Conservation (phyloP, 2,329 filamentous ascomycete species). For the Xylariales sp. region DNA sequence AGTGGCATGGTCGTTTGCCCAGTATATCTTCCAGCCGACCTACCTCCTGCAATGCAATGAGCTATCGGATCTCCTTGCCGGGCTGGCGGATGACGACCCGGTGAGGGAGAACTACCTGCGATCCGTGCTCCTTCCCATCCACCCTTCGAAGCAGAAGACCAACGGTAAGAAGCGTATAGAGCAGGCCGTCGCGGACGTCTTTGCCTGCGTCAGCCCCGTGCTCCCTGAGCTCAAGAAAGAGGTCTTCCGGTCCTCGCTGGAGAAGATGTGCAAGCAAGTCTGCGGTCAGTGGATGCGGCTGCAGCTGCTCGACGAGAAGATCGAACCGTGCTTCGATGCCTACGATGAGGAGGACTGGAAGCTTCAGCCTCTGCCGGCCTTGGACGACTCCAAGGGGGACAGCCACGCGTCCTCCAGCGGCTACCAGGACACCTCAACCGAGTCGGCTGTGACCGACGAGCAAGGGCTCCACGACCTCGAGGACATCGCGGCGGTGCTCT, state of each 20-base stretch:
- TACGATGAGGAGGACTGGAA: constrained; percentile 7
- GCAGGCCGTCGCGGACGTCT: constrained; percentile 28
- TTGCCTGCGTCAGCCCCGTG: constrained; percentile 27
- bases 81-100: constrained; percentile 23
- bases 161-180: constrained; percentile 22
- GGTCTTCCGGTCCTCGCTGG: constrained; percentile 23
- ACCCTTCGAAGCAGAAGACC: constrained; percentile 23
- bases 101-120: constrained; percentile 25
- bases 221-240: constrained; percentile 25
- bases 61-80: constrained; percentile 23
- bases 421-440: not conserved
- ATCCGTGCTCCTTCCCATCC: constrained; percentile 22
- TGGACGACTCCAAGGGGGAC: not conserved
- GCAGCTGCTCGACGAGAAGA: constrained; percentile 25
- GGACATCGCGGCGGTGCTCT: constrained; percentile 5
- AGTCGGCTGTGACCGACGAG: constrained; percentile 5
- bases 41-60: constrained; percentile 27
- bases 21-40: constrained; percentile 28
- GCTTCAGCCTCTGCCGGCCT: not conserved
- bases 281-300: constrained; percentile 28
- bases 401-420: not conserved
- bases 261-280: constrained; percentile 21
- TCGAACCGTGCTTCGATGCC: constrained; percentile 21
- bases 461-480: constrained; percentile 3
- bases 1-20: constrained; percentile 25